Conservation (phyloP, 2,329 filamentous ascomycete species). For the Fusarium robinianum region DNA sequence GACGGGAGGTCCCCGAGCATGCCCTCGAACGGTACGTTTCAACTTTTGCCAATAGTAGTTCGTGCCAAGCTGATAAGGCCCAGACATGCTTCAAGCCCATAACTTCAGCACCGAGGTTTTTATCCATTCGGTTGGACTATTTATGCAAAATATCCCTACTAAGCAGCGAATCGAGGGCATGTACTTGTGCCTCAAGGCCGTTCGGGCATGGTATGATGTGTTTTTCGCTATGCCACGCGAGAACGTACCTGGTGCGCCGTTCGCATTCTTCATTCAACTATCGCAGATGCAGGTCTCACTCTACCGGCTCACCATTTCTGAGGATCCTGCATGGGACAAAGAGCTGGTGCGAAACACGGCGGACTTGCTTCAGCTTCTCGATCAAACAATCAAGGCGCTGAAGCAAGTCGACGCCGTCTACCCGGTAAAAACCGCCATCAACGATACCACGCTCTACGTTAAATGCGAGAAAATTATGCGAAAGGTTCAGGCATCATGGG, state of each 20-base stretch:
- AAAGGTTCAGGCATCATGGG: conserved; percentile 43
- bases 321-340: conserved; percentile 49
- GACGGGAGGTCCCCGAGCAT: conserved; percentile 31
- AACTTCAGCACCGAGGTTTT: conserved; percentile 39
- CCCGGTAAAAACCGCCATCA: conserved; percentile 33
- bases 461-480: conserved; percentile 45
- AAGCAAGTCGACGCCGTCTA: conserved; percentile 35
- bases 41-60: no score
- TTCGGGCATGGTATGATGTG: conserved; percentile 44
- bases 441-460: conserved; percentile 39
- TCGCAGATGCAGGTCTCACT: conserved; percentile 45
- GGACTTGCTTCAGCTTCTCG: conserved; percentile 43
- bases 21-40: conserved; percentile 36
- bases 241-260: conserved; percentile 41
- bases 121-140: conserved; percentile 42
- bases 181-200: conserved; percentile 43
- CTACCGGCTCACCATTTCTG: conserved; percentile 46
- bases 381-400: conserved; percentile 43
- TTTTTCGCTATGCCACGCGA: conserved; percentile 41
- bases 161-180: conserved; percentile 42
- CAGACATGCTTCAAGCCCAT: conserved; percentile 41
- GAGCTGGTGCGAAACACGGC: conserved; percentile 42
- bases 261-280: conserved; percentile 42
- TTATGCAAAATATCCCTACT: conserved; percentile 40
- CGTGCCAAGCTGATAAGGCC: conserved; percentile 8